Percentiles rank a stretch among this genome's conserved stretches.
Conservation (phyloP, 192 early-diverging fungal species). For the Linderina pennispora region DNA sequence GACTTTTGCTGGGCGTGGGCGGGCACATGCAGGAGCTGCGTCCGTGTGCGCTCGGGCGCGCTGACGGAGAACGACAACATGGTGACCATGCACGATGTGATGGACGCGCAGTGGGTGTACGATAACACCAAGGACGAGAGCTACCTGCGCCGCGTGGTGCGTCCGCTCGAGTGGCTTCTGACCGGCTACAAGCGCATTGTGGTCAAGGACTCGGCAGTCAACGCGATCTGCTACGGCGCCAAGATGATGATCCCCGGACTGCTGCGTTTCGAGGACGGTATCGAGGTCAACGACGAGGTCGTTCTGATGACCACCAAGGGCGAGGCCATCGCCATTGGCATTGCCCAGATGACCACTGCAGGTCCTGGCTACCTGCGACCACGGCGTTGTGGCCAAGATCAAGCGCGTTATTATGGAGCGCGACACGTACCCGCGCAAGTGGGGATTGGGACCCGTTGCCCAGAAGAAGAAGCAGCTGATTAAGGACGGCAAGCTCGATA, state of each 20-base stretch:
- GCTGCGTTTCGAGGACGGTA: slow-evolving; percentile 88
- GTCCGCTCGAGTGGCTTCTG: slow-evolving; percentile 91
- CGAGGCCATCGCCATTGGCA: slow-evolving; percentile 96
- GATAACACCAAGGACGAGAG: slow-evolving; percentile 97
- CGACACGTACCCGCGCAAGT: slow-evolving; percentile 96
- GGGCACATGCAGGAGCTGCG: slow-evolving; percentile 99
- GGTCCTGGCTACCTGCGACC: slow-evolving; percentile 94
- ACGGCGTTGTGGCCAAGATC: slow-evolving; percentile 98
- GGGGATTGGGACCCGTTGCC: slow-evolving; percentile 96
- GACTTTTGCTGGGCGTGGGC: slow-evolving; percentile 89
- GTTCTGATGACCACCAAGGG: slow-evolving; percentile 99
- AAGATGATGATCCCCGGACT: slow-evolving; percentile 99
- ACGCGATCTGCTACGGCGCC: slow-evolving; percentile 99
- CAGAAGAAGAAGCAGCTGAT: slow-evolving; percentile 97
- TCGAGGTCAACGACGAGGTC: slow-evolving; percentile 96
- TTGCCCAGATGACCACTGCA: slow-evolving; percentile 97
- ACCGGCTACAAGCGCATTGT: slow-evolving; percentile 95
- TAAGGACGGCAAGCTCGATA: slow-evolving; percentile 97
- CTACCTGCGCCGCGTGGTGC: slow-evolving; percentile 91
- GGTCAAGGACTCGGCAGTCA: slow-evolving; percentile 97
- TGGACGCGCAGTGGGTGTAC: slow-evolving; percentile 98
- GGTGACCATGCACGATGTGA: slow-evolving; percentile 97
- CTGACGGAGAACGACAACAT: slow-evolving; percentile 89
- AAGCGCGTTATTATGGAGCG: slow-evolving; percentile 99
- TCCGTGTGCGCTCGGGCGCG: slow-evolving; percentile 90